Conservation (phyloP, 805 yeast genomes). For the Tanozyma kutaoensis region DNA sequence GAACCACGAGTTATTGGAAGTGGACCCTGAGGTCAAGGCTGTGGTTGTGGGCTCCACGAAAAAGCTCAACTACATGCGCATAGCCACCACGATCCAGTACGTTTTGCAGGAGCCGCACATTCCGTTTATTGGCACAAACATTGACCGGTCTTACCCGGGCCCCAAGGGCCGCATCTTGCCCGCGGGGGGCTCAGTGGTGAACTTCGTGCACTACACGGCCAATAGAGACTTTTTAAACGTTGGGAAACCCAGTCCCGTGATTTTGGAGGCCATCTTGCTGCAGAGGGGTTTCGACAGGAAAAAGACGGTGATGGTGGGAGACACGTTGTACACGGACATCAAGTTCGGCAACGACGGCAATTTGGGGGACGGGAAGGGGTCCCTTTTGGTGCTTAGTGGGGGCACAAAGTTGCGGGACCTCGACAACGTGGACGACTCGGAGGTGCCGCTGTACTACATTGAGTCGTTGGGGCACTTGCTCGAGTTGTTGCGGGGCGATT, state of each 20-base stretch:
- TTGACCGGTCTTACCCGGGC: slow-evolving; percentile 28
- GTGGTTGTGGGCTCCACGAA: slow-evolving; percentile 28
- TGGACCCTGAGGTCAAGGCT: slow-evolving; percentile 25
- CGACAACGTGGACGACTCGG: slow-evolving; percentile 4
- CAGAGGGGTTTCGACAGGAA: slow-evolving; percentile 12
- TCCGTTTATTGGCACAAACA: slow-evolving; percentile 27
- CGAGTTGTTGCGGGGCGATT: slow-evolving; percentile 2
- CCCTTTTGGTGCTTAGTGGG: slow-evolving; percentile 23
- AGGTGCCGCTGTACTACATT: slow-evolving; percentile 16
- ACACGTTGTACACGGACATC: slow-evolving; percentile 28
- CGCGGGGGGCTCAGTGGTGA: slow-evolving; percentile 28
- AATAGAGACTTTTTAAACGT: slow-evolving; percentile 18
- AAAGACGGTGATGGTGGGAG: slow-evolving; percentile 26
- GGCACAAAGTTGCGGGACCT: slow-evolving; percentile 18
- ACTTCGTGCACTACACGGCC: slow-evolving; percentile 22
- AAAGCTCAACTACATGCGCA: slow-evolving; percentile 21
- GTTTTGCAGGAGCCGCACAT: slow-evolving; percentile 15
- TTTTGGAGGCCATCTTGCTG: slow-evolving; percentile 16
- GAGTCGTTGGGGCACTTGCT: slow-evolving; percentile 18
- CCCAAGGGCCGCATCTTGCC: slow-evolving; percentile 22
- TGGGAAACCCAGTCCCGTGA: slow-evolving; percentile 22
- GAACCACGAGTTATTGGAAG: slow-evolving; percentile 11
- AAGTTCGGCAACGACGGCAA: slow-evolving; percentile 28
- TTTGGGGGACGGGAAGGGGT: slow-evolving; percentile 14
- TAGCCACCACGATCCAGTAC: slow-evolving; percentile 24